Evolutionary conservation across 2,329 filamentous ascomycete genomes (phyloP).

Genomic region (Pseudohalonectria lignicola): DNA sequence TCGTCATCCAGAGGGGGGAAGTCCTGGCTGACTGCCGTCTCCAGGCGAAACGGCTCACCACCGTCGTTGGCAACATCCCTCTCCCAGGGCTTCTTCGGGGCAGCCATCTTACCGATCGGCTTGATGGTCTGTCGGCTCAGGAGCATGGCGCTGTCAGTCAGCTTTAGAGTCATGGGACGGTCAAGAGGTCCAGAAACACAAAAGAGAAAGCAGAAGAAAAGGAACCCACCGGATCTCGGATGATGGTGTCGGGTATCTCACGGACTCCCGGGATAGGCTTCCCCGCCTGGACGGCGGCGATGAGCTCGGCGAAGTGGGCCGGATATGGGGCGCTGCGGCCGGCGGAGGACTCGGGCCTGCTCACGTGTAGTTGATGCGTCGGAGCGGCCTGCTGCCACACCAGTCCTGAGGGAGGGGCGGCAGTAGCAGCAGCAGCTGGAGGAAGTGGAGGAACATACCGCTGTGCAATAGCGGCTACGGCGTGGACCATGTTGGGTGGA

Average conservation of each 20-base stretch:
- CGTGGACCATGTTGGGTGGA: background rate
- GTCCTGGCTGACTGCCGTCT: slow-evolving; percentile 16
- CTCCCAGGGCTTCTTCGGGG: slow-evolving; percentile 65
- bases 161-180: too few species aligned
- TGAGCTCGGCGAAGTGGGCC: slow-evolving; percentile 72
- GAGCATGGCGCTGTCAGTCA: background rate
- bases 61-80: slow-evolving; percentile 1
- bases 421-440: background rate
- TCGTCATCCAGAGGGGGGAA: slow-evolving; percentile 19
- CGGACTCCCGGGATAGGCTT: slow-evolving; percentile 79
- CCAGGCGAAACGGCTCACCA: background rate
- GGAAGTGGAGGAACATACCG: background rate
- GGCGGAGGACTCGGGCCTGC: slow-evolving; percentile 17
- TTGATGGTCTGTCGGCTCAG: slow-evolving; percentile 18
- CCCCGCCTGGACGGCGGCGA: slow-evolving; percentile 73
- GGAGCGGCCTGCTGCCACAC: slow-evolving; percentile 40
- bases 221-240: slow-evolving; percentile 55
- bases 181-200: too few species aligned
- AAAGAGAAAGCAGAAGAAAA: background rate
- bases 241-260: slow-evolving; percentile 71
- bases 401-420: slow-evolving; percentile 8
- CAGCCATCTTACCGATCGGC: slow-evolving; percentile 33
- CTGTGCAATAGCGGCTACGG: background rate
- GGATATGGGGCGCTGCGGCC: slow-evolving; percentile 58
- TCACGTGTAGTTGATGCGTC: slow-evolving; percentile 32